Percentiles rank a stretch among this genome's conserved stretches.
Evolutionary conservation across 148 eudicot genomes (phyloP).

Genomic region (Camellia lanceoleosa): DNA sequence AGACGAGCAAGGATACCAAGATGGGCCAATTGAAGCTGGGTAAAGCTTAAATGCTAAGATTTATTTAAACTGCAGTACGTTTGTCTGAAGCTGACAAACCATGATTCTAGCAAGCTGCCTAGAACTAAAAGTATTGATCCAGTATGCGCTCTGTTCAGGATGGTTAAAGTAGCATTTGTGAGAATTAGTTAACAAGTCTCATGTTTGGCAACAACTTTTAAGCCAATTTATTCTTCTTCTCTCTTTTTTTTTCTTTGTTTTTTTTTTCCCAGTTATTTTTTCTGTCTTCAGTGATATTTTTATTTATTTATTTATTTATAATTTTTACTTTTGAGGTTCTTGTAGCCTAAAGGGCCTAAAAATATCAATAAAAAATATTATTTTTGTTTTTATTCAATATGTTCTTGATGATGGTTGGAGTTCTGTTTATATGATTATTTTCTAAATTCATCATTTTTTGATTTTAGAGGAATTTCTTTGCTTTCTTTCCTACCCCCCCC

Average conservation of each 20-base stretch:
- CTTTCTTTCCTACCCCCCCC: too few species aligned
- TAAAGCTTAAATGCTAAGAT: background rate
- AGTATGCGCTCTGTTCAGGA: background rate
- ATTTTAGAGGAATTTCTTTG: background rate
- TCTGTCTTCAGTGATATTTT: too few species aligned
- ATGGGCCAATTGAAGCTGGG: background rate
- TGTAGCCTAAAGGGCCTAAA: too few species aligned
- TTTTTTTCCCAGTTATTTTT: too few species aligned
- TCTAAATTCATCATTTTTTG: background rate
- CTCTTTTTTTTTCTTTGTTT: too few species aligned
- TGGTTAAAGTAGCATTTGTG: background rate
- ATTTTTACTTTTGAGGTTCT: too few species aligned
- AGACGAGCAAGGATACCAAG: background rate
- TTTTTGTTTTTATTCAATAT: background rate
- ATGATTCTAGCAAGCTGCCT: background rate
- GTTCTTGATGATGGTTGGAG: background rate
- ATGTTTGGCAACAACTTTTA: background rate
- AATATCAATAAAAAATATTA: too few species aligned
- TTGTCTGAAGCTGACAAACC: background rate
- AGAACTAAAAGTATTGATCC: background rate
- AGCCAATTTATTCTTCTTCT: too few species aligned
- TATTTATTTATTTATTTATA: too few species aligned
- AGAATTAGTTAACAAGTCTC: background rate
- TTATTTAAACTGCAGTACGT: background rate
- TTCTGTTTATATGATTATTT: background rate